A percentile compares a stretch with the other conserved stretches of the same genome.
Conservation (phyloP, 371 early-diverging fungal genomes). For the Entomophthora muscae region DNA sequence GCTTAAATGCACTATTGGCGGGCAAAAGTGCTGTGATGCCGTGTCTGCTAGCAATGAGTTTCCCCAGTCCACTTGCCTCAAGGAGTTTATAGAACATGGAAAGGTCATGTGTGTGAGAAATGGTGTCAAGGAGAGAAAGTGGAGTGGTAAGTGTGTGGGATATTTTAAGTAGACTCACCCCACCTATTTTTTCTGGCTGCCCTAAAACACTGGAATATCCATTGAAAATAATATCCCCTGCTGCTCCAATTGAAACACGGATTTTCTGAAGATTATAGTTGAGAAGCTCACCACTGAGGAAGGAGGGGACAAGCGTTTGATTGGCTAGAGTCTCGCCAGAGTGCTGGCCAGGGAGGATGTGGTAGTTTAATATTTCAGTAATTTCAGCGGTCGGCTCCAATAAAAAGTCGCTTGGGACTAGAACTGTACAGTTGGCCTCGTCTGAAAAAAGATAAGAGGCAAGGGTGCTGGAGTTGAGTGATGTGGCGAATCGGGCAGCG, state of each 20-base stretch:
- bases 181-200: background rate
- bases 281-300: background rate
- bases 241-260: background rate
- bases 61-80: background rate
- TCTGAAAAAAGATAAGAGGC: background rate
- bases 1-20: background rate
- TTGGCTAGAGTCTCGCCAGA: background rate
- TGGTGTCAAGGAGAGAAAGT: background rate
- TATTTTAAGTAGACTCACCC: background rate
- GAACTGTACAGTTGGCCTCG: background rate
- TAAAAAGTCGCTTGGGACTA: background rate
- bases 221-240: background rate
- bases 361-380: background rate
- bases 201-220: background rate
- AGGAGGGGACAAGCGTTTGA: background rate
- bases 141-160: background rate
- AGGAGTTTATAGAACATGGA: background rate
- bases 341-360: background rate
- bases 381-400: background rate
- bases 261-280: background rate
- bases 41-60: background rate
- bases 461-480: background rate
- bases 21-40: background rate
- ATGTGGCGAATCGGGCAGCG: background rate
- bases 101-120: background rate